Evolutionary conservation across 768 basidiomycete species (phyloP).

Genomic region (Rossbeevera mucosa): DNA sequence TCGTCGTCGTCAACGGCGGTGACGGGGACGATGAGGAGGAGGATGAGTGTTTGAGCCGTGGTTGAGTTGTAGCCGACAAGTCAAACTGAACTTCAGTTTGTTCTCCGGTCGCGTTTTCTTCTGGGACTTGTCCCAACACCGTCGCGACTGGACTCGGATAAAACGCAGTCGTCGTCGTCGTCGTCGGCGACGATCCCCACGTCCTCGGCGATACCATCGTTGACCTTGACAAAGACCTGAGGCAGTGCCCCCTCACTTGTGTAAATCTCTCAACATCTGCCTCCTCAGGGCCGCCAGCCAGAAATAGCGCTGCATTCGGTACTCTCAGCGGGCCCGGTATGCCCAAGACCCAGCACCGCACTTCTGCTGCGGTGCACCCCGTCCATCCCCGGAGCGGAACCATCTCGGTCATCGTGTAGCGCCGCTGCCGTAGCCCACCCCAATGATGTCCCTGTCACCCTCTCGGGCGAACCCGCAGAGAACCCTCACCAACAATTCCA

Average conservation of each 20-base stretch:
- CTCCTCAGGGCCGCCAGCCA: conserved; percentile 9
- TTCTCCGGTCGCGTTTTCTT: conserved; percentile 42
- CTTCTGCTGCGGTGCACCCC: neutral
- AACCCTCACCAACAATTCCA: neutral
- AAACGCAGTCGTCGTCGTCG: conserved; percentile 25
- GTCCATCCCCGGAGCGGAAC: neutral
- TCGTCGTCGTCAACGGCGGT: neutral
- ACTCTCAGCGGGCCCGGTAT: neutral
- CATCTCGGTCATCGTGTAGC: no score
- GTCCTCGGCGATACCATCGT: conserved; percentile 3
- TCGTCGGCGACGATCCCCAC: conserved; percentile 5
- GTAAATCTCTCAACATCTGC: conserved; percentile 14
- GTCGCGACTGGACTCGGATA: conserved; percentile 48
- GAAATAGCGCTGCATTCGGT: conserved; percentile 2
- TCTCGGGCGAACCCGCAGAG: neutral
- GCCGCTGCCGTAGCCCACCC: conserved; percentile 1
- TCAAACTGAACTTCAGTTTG: conserved; percentile 60
- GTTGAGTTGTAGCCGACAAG: conserved; percentile 32
- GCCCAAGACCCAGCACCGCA: conserved; percentile 10
- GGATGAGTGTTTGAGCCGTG: conserved; percentile 16
- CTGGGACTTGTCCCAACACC: conserved; percentile 47
- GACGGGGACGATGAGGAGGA: conserved; percentile 6
- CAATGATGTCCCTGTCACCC: neutral
- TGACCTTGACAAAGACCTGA: conserved; percentile 9
- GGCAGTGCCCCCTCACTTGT: conserved; percentile 21